Percentiles rank a stretch among this genome's conserved stretches.
Evolutionary conservation across 176 grass and related monocot genomes (phyloP).

Genomic region (Hyparrhenia diplandra): DNA sequence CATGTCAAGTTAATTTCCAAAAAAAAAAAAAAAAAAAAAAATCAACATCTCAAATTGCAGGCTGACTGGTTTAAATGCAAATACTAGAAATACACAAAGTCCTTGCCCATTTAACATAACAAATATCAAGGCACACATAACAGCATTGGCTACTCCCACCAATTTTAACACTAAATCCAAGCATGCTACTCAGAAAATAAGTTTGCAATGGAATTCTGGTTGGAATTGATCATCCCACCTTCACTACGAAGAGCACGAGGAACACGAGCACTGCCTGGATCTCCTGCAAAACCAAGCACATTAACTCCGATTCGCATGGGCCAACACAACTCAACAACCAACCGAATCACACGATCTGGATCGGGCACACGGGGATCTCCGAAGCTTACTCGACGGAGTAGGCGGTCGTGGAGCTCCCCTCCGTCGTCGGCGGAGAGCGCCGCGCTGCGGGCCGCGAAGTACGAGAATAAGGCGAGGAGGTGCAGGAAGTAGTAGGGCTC

Average conservation of each 20-base stretch:
- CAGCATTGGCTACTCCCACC: neutral
- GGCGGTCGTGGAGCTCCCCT: conserved; percentile 48
- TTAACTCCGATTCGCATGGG: conserved; percentile 6
- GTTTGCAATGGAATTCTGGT: neutral
- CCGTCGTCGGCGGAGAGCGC: conserved; percentile 36
- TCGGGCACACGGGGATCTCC: neutral
- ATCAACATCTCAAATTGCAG: neutral
- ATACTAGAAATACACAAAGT: neutral
- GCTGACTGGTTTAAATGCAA: neutral
- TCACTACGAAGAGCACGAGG: conserved; percentile 66
- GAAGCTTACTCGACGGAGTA: conserved; percentile 54
- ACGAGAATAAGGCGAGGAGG: conserved; percentile 83
- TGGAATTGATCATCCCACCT: conserved; percentile 39
- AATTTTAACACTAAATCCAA: neutral
- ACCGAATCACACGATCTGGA: neutral
- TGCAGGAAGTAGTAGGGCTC: conserved; percentile 92
- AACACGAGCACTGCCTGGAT: conserved; percentile 82
- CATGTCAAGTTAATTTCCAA: neutral
- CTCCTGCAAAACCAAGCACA: conserved; percentile 51
- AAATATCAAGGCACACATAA: neutral
- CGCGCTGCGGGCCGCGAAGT: conserved; percentile 69
- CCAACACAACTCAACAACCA: neutral
- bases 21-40: no score
- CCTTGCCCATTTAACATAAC: no score
- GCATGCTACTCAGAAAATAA: neutral